Conservation (phyloP, 1,139 yeast genomes). For the Kurtzmaniella quercitrusa region DNA sequence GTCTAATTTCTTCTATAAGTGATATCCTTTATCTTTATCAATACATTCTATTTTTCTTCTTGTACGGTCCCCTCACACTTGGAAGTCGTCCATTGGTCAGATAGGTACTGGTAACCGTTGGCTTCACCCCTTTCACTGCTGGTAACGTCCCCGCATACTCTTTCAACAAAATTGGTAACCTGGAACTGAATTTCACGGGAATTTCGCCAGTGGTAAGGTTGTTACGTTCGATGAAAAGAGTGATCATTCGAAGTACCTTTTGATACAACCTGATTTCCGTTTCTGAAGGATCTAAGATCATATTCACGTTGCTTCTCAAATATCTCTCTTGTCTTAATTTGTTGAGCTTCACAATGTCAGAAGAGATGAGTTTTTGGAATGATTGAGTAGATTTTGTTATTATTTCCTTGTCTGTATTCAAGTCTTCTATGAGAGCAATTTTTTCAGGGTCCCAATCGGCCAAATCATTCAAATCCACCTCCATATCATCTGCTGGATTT, state of each 20-base stretch:
- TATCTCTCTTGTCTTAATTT: constrained; percentile 59
- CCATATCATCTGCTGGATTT: constrained; percentile 4
- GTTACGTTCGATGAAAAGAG: constrained; percentile 26
- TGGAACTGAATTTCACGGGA: constrained; percentile 33
- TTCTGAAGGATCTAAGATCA: constrained; percentile 24
- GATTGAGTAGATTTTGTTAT: constrained; percentile 24
- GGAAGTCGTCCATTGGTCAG: constrained; percentile 29
- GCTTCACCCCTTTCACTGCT: constrained; percentile 26
- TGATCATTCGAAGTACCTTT: constrained; percentile 40
- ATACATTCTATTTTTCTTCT: constrained; percentile 27
- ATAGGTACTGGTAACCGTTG: constrained; percentile 1
- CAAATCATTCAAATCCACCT: constrained; percentile 30
- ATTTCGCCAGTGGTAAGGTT: constrained; percentile 25
- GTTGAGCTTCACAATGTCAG: constrained; percentile 54
- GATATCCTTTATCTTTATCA: neutral
- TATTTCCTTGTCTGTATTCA: constrained; percentile 24
- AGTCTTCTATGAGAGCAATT: constrained; percentile 19
- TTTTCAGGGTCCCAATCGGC: constrained; percentile 36
- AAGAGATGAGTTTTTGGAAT: constrained; percentile 52
- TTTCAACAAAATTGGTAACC: constrained; percentile 66
- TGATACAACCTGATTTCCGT: constrained; percentile 28
- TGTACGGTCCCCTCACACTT: constrained; percentile 38
- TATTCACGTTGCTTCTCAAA: constrained; percentile 26
- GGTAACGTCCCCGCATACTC: constrained; percentile 82
- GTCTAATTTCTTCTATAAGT: constrained; percentile 6